Evolutionary conservation across 257 asterid genomes (phyloP).

Genomic region (Verbascum thapsus): DNA sequence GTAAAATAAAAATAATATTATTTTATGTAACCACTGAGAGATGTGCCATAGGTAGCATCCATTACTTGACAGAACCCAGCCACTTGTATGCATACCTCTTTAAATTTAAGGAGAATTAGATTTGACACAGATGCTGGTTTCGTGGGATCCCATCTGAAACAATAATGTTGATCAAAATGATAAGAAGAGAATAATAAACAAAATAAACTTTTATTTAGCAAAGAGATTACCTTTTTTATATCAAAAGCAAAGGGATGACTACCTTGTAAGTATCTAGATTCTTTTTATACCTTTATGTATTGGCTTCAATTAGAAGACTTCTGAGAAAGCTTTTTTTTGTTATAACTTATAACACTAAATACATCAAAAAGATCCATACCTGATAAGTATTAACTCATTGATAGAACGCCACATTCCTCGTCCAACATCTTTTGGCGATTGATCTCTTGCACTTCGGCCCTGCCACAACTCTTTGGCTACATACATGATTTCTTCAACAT

Average conservation of each 20-base stretch:
- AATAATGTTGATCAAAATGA: conserved; percentile 25
- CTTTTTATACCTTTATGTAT: conserved; percentile 3
- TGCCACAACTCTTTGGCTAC: conserved; percentile 91
- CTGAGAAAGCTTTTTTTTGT: background rate
- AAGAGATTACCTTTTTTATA: too few species aligned
- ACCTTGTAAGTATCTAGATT: background rate
- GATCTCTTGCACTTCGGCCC: conserved; percentile 93
- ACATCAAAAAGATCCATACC: conserved; percentile 43
- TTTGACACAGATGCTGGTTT: conserved; percentile 85
- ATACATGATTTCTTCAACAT: conserved; percentile 87
- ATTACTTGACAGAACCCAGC: background rate
- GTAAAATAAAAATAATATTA: too few species aligned
- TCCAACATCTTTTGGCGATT: conserved; percentile 74
- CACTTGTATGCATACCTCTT: conserved; percentile 64
- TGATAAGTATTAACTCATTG: conserved; percentile 82
- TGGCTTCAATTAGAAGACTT: conserved; percentile 5
- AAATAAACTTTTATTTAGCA: background rate
- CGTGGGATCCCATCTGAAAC: conserved; percentile 78
- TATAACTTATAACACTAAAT: background rate
- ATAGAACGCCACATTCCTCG: conserved; percentile 98
- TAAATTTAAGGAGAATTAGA: conserved; percentile 78
- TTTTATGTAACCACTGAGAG: background rate
- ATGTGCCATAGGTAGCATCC: conserved; percentile 10
- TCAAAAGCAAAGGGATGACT: background rate
- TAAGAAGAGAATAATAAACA: conserved; percentile 14